Conservation (phyloP, 768 basidiomycete species). For the Sporobolomyces pararoseus region DNA sequence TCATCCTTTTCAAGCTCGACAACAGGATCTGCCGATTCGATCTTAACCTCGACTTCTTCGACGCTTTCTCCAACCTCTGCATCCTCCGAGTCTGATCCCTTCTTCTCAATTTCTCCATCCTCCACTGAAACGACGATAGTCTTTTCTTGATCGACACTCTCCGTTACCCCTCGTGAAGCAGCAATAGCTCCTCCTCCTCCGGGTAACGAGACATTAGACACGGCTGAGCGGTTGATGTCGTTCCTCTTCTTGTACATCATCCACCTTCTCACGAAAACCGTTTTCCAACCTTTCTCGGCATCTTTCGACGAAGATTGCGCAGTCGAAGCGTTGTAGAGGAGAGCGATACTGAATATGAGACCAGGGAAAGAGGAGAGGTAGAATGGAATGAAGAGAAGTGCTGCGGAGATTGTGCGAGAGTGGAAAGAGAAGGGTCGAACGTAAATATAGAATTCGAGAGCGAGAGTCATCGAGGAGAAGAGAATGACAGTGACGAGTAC, state of each 20-base stretch:
- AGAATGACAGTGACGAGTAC: not conserved
- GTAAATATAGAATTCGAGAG: constrained; percentile 11
- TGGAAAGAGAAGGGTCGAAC: constrained; percentile 4
- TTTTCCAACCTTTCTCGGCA: constrained; percentile 6
- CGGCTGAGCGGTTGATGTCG: no score
- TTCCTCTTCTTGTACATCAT: not conserved
- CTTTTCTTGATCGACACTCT: no score
- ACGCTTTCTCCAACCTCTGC: no score
- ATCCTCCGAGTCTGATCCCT: no score
- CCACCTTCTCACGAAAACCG: not conserved
- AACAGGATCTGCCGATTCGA: no score
- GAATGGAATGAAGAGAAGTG: constrained; percentile 7
- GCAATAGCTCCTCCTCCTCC: no score
- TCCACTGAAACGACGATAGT: no score
- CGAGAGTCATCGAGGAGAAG: not conserved
- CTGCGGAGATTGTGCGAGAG: not conserved
- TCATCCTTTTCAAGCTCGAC: no score
- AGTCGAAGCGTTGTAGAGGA: not conserved
- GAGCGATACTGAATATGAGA: not conserved
- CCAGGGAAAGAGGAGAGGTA: not conserved
- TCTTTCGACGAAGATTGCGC: not conserved
- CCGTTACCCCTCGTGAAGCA: no score
- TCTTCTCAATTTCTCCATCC: no score
- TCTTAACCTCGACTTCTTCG: not conserved
- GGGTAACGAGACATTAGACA: not conserved